Evolutionary conservation across 1,139 yeast species (phyloP).

Genomic region (Sugiyamaella novakii): DNA sequence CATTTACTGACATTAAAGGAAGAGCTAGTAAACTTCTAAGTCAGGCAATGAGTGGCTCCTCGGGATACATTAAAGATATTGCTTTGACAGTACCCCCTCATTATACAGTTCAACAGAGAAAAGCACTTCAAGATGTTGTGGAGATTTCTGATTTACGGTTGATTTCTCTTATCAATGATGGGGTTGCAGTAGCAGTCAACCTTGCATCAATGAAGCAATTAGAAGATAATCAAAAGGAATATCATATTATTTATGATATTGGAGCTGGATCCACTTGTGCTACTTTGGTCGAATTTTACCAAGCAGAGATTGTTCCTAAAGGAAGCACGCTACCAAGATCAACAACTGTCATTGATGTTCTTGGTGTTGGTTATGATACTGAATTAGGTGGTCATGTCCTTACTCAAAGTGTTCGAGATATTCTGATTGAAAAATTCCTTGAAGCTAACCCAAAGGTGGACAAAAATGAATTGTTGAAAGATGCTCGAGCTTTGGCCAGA

Average conservation of each 20-base stretch:
- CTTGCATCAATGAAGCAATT: slow-evolving; percentile 56
- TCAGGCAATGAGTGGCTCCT: slow-evolving; percentile 39
- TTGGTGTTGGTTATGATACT: slow-evolving; percentile 69
- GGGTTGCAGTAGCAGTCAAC: slow-evolving; percentile 85
- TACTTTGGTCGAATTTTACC: slow-evolving; percentile 68
- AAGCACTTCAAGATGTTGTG: slow-evolving; percentile 72
- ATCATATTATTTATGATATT: slow-evolving; percentile 79
- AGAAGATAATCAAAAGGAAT: slow-evolving; percentile 44
- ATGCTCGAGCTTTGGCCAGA: slow-evolving; percentile 65
- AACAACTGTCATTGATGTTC: slow-evolving; percentile 56
- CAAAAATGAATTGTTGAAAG: slow-evolving; percentile 44
- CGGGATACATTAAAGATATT: slow-evolving; percentile 57
- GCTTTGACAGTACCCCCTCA: slow-evolving; percentile 79
- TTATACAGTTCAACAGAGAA: slow-evolving; percentile 65
- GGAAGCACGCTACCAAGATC: slow-evolving; percentile 35
- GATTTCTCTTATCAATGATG: slow-evolving; percentile 80
- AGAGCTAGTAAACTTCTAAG: slow-evolving; percentile 61
- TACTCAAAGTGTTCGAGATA: slow-evolving; percentile 63
- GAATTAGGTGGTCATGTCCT: slow-evolving; percentile 73
- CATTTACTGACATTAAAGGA: slow-evolving; percentile 60
- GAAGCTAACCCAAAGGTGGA: slow-evolving; percentile 38
- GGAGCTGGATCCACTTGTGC: slow-evolving; percentile 94
- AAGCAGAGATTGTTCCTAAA: slow-evolving; percentile 48
- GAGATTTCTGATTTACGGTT: slow-evolving; percentile 68
- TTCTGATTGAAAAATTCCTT: slow-evolving; percentile 60